phyloP scores from a whole-genome alignment of 106 monocot genomes.

The Narthecium ossifragum region DNA sequence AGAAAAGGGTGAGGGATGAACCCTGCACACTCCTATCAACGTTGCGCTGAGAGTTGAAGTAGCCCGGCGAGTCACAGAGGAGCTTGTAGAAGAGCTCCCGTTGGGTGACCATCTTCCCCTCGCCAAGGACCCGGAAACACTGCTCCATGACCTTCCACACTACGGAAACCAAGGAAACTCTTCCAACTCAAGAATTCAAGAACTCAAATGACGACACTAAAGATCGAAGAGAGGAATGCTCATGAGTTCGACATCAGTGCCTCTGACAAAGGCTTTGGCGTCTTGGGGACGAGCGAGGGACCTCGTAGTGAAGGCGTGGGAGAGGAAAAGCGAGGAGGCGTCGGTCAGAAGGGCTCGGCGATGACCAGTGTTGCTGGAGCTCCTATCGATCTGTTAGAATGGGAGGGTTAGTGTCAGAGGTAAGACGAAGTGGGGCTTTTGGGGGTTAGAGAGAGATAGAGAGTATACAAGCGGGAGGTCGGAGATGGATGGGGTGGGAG shows the following conservation, averaged over 20 bases:
- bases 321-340: conserved; percentile 69
- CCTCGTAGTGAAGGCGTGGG: conserved; percentile 45
- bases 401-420: neutral
- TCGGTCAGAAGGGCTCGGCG: conserved; percentile 63
- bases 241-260: conserved; percentile 14
- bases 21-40: conserved; percentile 81
- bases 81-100: conserved; percentile 95
- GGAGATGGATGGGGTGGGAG: conserved; percentile 47
- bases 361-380: conserved; percentile 38
- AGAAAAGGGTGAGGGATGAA: neutral
- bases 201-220: neutral
- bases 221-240: neutral
- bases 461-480: conserved; percentile 55
- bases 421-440: conserved; percentile 1
- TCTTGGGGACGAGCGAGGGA: conserved; percentile 51
- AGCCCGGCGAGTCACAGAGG: conserved; percentile 73
- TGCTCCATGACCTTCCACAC: conserved; percentile 94
- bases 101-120: conserved; percentile 74
- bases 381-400: conserved; percentile 46
- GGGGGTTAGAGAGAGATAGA: conserved; percentile 3
- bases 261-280: conserved; percentile 77
- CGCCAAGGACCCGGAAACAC: conserved; percentile 53
- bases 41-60: conserved; percentile 61
- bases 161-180: conserved; percentile 13
- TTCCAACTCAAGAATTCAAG: neutral